Base-by-base conservation (phyloP, 1,284 basidiomycete genomes). In the Heterobasidion parviporum region DNA sequence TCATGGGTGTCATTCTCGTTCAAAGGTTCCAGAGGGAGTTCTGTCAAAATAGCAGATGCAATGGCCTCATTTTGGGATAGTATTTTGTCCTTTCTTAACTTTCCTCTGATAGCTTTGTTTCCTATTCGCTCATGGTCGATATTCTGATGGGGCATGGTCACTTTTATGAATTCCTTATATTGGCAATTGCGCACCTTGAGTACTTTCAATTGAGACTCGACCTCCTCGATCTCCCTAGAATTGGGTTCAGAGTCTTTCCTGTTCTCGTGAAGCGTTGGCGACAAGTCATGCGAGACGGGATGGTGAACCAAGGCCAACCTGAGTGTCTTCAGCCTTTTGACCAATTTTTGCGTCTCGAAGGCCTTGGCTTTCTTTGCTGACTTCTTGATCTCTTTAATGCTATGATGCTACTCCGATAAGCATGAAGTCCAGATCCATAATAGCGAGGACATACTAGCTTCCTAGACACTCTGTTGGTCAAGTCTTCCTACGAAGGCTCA, bases 271-370 rank as follows among this genome's bases (percentile, higher is more conserved):
- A 26, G 26, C 4, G 26, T 26, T 26, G 26, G 26, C 26, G 26
- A 26, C 26, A 26, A 26, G 26, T 26, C 26, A 26, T 26, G 6
- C 26, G 26, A 26, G 26, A 26, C 26, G 26, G 26, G 26, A 26
- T 26, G 26, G 26, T 26, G 26, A 26, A 26, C 5, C 16, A 10
- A 41, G 50, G 66, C 71, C 57, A 59, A 89, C 87, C 85, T 75
- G 20, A 87, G 67, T 51, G 77, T 77, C 70, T 89, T 94, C 57
- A 95, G 72, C 71, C 84, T 88, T 74, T 94, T 94, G 54, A 95
- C 81, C 14, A 89, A 70, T 65, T 89, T 90, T 69, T 89, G 90
- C 0, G 83, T 80, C 72, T 97, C 94, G 61, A 92, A 92, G 0
- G 81, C 75, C 68, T 85, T 91, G 8, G 87, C 85, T 67, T 88